Percentiles rank a stretch among this genome's conserved stretches.
phyloP scores from a whole-genome alignment of 1,284 basidiomycete species.

The Cryptococcus sp. region DNA sequence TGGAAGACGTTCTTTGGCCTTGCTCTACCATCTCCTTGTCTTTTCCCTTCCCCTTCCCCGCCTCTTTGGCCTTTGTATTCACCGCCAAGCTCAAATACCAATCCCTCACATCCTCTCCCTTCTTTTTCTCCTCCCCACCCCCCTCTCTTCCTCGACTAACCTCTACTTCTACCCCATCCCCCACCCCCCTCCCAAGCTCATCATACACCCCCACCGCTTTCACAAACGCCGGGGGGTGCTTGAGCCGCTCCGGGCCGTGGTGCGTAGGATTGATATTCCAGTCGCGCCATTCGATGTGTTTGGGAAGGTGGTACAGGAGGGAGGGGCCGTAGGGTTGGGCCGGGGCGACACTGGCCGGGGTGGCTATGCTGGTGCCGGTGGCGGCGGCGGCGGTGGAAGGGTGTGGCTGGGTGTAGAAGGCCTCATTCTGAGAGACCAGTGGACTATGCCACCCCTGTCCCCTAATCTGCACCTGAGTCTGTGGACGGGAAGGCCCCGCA shows the following conservation, averaged over 20 bases:
- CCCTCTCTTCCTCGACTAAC: slow-evolving; percentile 19
- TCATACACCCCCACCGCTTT: slow-evolving; percentile 26
- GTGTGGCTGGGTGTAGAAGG: neutral
- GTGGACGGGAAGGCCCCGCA: neutral
- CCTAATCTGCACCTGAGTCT: neutral
- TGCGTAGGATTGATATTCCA: slow-evolving; percentile 41
- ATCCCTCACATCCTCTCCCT: slow-evolving; percentile 24
- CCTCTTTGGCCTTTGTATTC: neutral
- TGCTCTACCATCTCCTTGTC: neutral
- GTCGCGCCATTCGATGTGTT: slow-evolving; percentile 31
- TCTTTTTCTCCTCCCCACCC: slow-evolving; percentile 2
- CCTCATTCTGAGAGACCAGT: neutral
- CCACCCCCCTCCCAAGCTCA: slow-evolving; percentile 31
- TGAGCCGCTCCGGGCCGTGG: slow-evolving; percentile 32
- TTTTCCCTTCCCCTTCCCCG: slow-evolving; percentile 5
- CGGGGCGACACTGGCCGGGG: neutral
- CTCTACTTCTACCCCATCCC: slow-evolving; percentile 28
- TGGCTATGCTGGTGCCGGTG: no score
- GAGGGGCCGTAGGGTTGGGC: neutral
- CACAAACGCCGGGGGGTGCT: slow-evolving; percentile 37
- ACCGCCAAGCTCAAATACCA: slow-evolving; percentile 31
- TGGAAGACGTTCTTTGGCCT: neutral
- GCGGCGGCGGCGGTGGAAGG: neutral
- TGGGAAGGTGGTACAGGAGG: slow-evolving; percentile 2
- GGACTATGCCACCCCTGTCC: neutral